Base-by-base conservation (phyloP, 352 stramenopile species). In the Globisporangium splendens region DNA sequence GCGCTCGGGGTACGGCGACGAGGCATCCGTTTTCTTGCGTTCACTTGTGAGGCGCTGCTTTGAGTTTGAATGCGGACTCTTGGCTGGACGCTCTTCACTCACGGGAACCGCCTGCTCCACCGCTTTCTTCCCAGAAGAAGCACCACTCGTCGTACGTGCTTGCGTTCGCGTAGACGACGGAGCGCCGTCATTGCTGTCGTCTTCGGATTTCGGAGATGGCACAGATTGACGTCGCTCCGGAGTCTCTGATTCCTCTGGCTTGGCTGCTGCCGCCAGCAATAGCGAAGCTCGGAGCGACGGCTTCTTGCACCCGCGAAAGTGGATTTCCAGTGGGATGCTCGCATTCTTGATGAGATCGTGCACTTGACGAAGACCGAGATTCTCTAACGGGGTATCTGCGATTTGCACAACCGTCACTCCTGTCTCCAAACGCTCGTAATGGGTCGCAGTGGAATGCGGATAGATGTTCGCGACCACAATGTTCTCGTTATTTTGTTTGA, bases 391-490 rank as follows among this genome's bases (percentile, higher is more conserved):
- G 14, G 67, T 79, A 41, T 74, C 79, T 8, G 77, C 84, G 62
- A 93, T 92, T 59, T 79, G 76, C 24, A 91, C 70, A 54, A 96
- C 83, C 6, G 72, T 78, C 22, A 91, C 72, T n/a, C 86, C 84
- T 1, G 83, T 71, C 46, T 76, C 58, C 13, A 96, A 63, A 7
- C 86, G 79, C 8, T 71, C 67, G 64, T 94, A 96, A 61, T 89
- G 81, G 12, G 82, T 90, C 12, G 77, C 80, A 2, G 73, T 75
- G 50, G 82, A 91, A 50, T 88, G 84, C 1, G 86, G 82, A 50
- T 91, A 92, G 59, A 93, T 90, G n/a, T 83, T 92, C 17, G 83
- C 84, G 6, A 96, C 84, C 41, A 92, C 83, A 1, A 78, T 92
- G 28, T 62, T 73, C 62, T 91, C 79, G 61, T 79, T 74, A 15